Conservation (phyloP, 164 flowering plant species). For the Tetrastigma voinierianum region DNA sequence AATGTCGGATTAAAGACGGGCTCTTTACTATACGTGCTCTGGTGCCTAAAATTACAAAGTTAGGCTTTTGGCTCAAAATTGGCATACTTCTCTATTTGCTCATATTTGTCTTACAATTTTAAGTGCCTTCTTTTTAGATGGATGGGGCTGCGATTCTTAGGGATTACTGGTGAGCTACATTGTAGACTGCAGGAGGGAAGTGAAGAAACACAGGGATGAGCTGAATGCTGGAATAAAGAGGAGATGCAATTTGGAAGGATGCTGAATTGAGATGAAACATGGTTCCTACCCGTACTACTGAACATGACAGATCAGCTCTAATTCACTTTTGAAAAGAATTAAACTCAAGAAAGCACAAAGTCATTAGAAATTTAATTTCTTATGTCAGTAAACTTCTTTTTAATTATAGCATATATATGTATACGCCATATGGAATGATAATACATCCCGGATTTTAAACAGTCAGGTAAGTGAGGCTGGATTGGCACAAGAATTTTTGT, state of each 20-base stretch:
- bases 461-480: slow-evolving; percentile 57
- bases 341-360: slow-evolving; percentile 17
- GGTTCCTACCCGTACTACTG: neutral
- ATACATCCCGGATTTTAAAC: neutral
- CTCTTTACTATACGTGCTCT: slow-evolving; percentile 48
- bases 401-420: too few relatives aligned
- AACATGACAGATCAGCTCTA: slow-evolving; percentile 4
- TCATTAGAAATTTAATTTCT: too few relatives aligned
- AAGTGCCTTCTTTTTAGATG: slow-evolving; percentile 45
- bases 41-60: slow-evolving; percentile 72
- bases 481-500: slow-evolving; percentile 37
- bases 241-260: slow-evolving; percentile 10
- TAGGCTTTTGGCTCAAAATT: too few relatives aligned
- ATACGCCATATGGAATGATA: too few relatives aligned
- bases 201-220: slow-evolving; percentile 35
- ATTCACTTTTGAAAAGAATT: slow-evolving; percentile 10
- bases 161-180: slow-evolving; percentile 67
- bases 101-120: too few relatives aligned
- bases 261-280: slow-evolving; percentile 1
- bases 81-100: too few relatives aligned
- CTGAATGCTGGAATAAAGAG: slow-evolving; percentile 34
- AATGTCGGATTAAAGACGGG: slow-evolving; percentile 38
- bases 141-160: slow-evolving; percentile 47
- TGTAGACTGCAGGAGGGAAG: slow-evolving; percentile 36
- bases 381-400: too few relatives aligned